Conservation (phyloP, 495 filamentous ascomycete species). For the Xylaria sp. region DNA sequence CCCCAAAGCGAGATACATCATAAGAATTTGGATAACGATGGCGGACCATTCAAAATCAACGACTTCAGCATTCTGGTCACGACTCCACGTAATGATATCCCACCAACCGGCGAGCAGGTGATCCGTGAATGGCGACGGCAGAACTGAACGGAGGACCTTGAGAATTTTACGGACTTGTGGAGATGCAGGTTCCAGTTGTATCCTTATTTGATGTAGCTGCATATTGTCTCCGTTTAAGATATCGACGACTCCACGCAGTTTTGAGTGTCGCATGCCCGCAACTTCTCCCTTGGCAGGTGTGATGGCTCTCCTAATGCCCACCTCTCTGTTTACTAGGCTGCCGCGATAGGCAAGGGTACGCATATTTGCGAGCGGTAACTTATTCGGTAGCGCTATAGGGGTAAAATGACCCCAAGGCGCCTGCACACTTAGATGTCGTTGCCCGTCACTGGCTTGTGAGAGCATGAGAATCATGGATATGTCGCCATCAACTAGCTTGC, state of each 20-base stretch:
- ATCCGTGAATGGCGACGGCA: constrained; percentile 67
- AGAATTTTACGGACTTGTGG: constrained; percentile 65
- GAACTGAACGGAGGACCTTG: constrained; percentile 65
- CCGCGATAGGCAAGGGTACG: constrained; percentile 49
- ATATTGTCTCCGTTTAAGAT: constrained; percentile 65
- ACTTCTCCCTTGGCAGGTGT: constrained; percentile 47
- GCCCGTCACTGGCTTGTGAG: constrained; percentile 66
- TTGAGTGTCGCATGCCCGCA: constrained; percentile 51
- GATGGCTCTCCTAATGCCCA: constrained; percentile 39
- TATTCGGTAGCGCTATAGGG: constrained; percentile 59
- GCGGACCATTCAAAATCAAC: constrained; percentile 80
- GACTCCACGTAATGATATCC: constrained; percentile 75
- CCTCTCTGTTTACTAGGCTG: constrained; percentile 39
- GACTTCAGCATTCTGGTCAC: constrained; percentile 53
- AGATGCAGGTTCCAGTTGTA: constrained; percentile 70
- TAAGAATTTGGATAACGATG: constrained; percentile 72
- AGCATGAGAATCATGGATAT: constrained; percentile 74
- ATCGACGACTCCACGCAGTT: constrained; percentile 65
- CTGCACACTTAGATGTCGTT: constrained; percentile 71
- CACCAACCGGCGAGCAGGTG: constrained; percentile 75
- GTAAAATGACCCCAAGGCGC: constrained; percentile 74
- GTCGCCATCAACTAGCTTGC: constrained; percentile 72
- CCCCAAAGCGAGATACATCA: constrained; percentile 52
- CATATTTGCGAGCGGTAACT: constrained; percentile 45
- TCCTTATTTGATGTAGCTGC: constrained; percentile 66